Evolutionary conservation across 768 basidiomycete species (phyloP).

Genomic region (Russula vinacea): DNA sequence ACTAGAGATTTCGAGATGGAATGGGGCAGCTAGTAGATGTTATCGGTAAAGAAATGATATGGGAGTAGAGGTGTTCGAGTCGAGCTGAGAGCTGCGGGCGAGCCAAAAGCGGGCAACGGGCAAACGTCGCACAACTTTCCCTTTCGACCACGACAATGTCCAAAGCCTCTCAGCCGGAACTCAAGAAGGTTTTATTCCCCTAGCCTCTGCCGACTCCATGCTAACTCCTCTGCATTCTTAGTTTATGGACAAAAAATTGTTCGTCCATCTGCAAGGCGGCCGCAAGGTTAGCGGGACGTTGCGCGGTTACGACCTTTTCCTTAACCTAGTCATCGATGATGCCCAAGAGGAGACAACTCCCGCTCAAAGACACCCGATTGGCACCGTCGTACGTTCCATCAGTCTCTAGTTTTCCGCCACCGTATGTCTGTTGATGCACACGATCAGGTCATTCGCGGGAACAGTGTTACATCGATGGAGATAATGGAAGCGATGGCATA

Average conservation of each 20-base stretch:
- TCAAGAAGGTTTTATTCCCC: conserved; percentile 84
- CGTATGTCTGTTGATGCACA: conserved; percentile 13
- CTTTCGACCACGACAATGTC: conserved; percentile 53
- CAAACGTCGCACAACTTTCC: background rate
- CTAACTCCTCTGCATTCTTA: conserved; percentile 36
- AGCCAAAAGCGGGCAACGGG: conserved; percentile 11
- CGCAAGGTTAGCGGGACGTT: conserved; percentile 93
- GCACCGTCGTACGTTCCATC: conserved; percentile 73
- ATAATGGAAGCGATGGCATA: conserved; percentile 62
- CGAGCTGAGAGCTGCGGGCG: background rate
- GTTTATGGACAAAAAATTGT: conserved; percentile 99
- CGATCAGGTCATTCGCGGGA: conserved; percentile 87
- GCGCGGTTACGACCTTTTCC: conserved; percentile 96
- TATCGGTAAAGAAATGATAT: background rate
- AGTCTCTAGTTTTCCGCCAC: background rate
- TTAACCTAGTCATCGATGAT: conserved; percentile 97
- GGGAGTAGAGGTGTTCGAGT: conserved; percentile 10
- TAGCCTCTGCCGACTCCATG: background rate
- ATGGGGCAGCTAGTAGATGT: background rate
- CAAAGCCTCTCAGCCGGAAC: conserved; percentile 93
- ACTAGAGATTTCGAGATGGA: background rate
- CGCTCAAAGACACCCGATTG: conserved; percentile 86
- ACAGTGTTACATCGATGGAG: conserved; percentile 96
- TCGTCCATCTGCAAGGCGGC: conserved; percentile 90
- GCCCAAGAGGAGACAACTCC: conserved; percentile 87